Evolutionary conservation across 1,139 yeast species (phyloP), one percentile per base, ranked within the genome.

Genomic region (Fermentozyma sake): DNA sequence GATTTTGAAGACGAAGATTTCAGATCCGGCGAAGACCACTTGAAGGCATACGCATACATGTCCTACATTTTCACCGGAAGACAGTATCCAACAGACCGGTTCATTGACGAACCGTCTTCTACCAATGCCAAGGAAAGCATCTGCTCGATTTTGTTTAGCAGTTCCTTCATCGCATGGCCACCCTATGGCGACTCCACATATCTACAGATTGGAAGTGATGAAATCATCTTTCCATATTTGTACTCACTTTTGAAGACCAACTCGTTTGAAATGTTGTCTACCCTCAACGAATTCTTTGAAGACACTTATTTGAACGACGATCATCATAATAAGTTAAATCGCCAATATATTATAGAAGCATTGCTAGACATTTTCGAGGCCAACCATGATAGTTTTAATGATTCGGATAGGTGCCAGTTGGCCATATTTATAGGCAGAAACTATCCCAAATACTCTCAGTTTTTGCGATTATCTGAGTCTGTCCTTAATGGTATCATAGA

Each of bases 371-470:
- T 76, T 3, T 70, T 48, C 42, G 62, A 58, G 6, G 53, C 55
- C 9, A 56, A 61, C 22, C 41, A 41, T 4, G 40, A 40, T 1
- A 50, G 46, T 5, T 62, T 72, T 22, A 30, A 48, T 2, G 52
- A 50, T 4, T 29, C 32, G 18, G 72, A 73, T 39, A 45, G 41
- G 12, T 52, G 60, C 13, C 68, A 68, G 32, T 53, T 84, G 31
- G 68, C 83, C 10, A 70, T 84, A 5, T 87, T 87, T 44, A 58
- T 87, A 16, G 83, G 86, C 0, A 50, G 89, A 29, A 85, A 83
- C 46, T 76, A 79, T 37, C 79, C 95, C 3, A 86, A 86, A 49
- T 87, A 81, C 47, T 64, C 76, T 3, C 96, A 87, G 50, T 86
- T 81, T 38, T 66, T 87, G 9, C 61, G 84, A 22, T 55, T 86